phyloP scores from a whole-genome alignment of 1,139 yeast species.

The Geotrichum cucujoidarum region DNA sequence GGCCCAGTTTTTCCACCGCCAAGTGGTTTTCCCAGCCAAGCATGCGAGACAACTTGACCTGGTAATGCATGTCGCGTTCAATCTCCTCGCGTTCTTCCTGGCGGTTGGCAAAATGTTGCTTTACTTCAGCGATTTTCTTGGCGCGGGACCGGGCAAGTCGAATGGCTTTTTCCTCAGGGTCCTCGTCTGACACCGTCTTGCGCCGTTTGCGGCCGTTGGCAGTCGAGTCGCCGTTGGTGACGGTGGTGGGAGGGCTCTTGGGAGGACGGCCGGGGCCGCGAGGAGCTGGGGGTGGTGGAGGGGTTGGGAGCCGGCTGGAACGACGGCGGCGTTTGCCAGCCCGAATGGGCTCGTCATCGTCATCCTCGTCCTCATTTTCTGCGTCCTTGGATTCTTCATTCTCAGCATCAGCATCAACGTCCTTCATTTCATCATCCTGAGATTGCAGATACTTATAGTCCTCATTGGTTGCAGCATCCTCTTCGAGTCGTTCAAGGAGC shows the following conservation, averaged over 20 bases:
- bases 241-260: not conserved
- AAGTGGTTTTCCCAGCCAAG: conserved; percentile 20
- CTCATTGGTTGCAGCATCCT: conserved; percentile 4
- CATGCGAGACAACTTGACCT: conserved; percentile 15
- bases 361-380: not conserved
- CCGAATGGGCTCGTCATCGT: conserved; percentile 4
- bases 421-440: conserved; percentile 19
- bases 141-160: conserved; percentile 1
- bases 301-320: conserved; percentile 1
- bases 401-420: conserved; percentile 12
- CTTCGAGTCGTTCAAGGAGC: conserved; percentile 14
- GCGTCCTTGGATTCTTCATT: too few species aligned
- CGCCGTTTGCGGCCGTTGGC: not conserved
- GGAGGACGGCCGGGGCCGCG: not conserved
- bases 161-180: conserved; percentile 7
- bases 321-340: conserved; percentile 8
- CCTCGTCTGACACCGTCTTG: conserved; percentile 3
- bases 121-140: not conserved
- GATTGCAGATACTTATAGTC: not conserved
- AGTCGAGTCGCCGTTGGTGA: not conserved
- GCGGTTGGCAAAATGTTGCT: not conserved
- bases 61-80: conserved; percentile 5
- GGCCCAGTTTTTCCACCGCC: conserved; percentile 19
- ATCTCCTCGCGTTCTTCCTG: conserved; percentile 4
- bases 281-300: not conserved